These are phyloP conservation scores for Podosphaera fusca DNA, from an alignment of 2,329 filamentous ascomycete species.

Conservation along the genomic window DNA sequence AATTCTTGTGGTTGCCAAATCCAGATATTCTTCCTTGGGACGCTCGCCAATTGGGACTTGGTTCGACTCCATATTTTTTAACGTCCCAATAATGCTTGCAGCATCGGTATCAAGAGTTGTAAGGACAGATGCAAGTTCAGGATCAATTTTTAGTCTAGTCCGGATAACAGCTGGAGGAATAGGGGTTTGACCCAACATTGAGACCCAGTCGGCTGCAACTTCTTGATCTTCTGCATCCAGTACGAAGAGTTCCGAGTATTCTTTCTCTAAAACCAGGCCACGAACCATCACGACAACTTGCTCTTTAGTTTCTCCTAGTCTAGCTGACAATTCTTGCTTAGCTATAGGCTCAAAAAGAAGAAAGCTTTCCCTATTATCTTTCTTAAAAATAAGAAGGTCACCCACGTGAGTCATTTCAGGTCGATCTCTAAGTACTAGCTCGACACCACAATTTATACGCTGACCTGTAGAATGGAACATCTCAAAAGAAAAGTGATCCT, in stretches of 20 bases:
- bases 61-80: conserved; percentile 2
- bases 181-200: conserved; percentile 50
- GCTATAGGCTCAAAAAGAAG: conserved; percentile 81
- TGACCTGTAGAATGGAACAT: conserved; percentile 77
- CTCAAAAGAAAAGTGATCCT: conserved; percentile 74
- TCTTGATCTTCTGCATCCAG: conserved; percentile 35
- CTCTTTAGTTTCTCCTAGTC: conserved; percentile 43
- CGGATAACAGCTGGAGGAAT: conserved; percentile 24
- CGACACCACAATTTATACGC: conserved; percentile 67
- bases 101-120: conserved; percentile 3
- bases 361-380: conserved; percentile 54
- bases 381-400: conserved; percentile 80
- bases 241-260: conserved; percentile 73
- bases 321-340: conserved; percentile 50
- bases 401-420: conserved; percentile 43
- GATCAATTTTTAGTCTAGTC: conserved; percentile 5
- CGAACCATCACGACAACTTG: conserved; percentile 77
- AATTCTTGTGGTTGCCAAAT: not conserved
- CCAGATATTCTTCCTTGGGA: conserved; percentile 2
- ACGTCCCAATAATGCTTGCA: conserved; percentile 4
- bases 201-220: conserved; percentile 64
- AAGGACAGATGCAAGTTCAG: conserved; percentile 11
- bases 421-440: conserved; percentile 69
- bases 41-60: conserved; percentile 15
- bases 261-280: conserved; percentile 36